A percentile compares a stretch with the other conserved stretches of the same genome.
Conservation (phyloP, 2,329 filamentous ascomycete species). For the Onygenales sp. region DNA sequence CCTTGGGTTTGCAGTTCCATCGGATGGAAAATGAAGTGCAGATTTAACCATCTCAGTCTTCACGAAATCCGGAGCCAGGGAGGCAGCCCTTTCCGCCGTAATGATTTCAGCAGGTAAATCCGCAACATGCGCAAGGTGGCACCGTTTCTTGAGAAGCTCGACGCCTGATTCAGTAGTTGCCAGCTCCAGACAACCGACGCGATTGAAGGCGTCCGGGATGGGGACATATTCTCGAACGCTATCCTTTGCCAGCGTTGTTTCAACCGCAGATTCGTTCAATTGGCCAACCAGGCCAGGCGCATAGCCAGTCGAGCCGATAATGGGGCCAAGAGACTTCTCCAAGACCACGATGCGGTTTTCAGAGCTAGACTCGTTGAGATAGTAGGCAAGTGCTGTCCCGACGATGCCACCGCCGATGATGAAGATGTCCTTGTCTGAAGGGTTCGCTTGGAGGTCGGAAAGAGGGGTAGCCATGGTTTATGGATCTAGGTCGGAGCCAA, state of each 20-base stretch:
- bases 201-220: conserved; percentile 19
- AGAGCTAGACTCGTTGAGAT: conserved; percentile 15
- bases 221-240: conserved; percentile 21
- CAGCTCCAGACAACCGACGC: conserved; percentile 19
- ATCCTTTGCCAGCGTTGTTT: conserved; percentile 23
- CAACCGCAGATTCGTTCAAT: conserved; percentile 22
- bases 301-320: conserved; percentile 23
- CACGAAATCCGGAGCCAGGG: conserved; percentile 20
- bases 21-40: conserved; percentile 17
- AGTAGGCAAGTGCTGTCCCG: conserved; percentile 24
- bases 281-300: conserved; percentile 28
- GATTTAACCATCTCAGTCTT: conserved; percentile 13
- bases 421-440: conserved; percentile 6
- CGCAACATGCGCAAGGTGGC: conserved; percentile 12
- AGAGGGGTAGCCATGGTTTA: background rate
- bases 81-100: conserved; percentile 13
- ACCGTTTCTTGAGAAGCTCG: conserved; percentile 12
- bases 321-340: conserved; percentile 17
- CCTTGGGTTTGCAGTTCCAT: conserved; percentile 19
- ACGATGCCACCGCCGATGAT: conserved; percentile 27
- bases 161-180: conserved; percentile 15
- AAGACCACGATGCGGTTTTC: conserved; percentile 14
- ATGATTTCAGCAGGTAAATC: conserved; percentile 19
- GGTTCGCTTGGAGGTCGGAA: background rate
- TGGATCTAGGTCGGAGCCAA: too few species aligned